phyloP scores from a whole-genome alignment of 148 eudicot species.

The Cornus suecica region DNA sequence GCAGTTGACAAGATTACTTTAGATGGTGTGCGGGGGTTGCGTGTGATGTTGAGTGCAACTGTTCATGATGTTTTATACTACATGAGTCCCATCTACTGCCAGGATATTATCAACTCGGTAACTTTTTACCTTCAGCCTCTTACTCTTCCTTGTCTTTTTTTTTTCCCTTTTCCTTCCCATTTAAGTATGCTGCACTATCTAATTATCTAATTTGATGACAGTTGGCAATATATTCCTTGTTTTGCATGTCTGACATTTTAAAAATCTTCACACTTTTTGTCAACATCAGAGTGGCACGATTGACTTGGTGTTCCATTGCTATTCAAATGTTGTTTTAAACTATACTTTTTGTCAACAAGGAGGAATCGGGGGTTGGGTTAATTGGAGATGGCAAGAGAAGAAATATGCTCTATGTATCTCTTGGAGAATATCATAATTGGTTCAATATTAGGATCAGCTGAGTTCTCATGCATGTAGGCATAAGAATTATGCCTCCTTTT shows the following conservation, averaged over 20 bases:
- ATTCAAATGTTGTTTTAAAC: too few relatives aligned
- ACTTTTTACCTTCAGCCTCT: slow-evolving; percentile 7
- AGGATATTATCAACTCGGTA: slow-evolving; percentile 94
- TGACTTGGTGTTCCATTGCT: neutral
- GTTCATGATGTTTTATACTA: slow-evolving; percentile 96
- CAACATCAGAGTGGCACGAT: neutral
- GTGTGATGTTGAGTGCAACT: slow-evolving; percentile 86
- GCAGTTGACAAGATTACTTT: slow-evolving; percentile 83
- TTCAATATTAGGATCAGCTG: neutral
- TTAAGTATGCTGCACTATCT: neutral
- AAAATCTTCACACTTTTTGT: too few relatives aligned
- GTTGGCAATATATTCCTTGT: neutral
- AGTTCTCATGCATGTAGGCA: neutral
- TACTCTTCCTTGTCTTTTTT: slow-evolving; percentile 8
- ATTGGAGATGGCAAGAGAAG: neutral
- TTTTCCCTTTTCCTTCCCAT: neutral
- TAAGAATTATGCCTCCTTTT: neutral
- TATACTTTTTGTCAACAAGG: neutral
- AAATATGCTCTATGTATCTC: neutral
- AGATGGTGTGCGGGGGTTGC: slow-evolving; percentile 86
- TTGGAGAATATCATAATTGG: neutral
- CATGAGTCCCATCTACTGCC: slow-evolving; percentile 99
- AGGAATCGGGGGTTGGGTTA: neutral
- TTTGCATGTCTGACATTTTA: neutral
- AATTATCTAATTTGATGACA: neutral